These are phyloP conservation scores for Ilyonectria mors-panacis DNA, from an alignment of 2,329 filamentous ascomycete genomes.

Conservation along the genomic window DNA sequence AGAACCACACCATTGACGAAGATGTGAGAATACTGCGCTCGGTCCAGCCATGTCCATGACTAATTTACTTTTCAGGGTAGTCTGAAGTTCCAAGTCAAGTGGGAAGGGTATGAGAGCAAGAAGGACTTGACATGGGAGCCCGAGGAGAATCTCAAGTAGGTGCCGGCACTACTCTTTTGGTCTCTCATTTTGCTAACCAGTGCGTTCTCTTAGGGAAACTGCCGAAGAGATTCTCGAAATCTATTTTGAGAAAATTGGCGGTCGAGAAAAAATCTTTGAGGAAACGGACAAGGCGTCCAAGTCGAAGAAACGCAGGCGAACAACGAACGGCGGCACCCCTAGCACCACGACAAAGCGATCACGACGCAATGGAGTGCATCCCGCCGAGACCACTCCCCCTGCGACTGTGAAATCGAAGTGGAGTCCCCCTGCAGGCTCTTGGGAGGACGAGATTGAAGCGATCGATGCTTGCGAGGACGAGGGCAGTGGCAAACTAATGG, in stretches of 20 bases:
- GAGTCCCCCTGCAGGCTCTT: constrained; percentile 79
- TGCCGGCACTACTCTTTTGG: not conserved
- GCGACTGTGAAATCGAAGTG: constrained; percentile 63
- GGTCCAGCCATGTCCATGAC: not conserved
- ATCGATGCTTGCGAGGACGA: constrained; percentile 83
- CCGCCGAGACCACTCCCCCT: constrained; percentile 64
- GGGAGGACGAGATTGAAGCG: constrained; percentile 80
- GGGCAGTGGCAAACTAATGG: constrained; percentile 70
- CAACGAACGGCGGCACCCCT: constrained; percentile 55
- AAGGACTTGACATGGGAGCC: constrained; percentile 85
- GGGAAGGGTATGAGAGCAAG: constrained; percentile 82
- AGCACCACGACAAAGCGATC: constrained; percentile 60
- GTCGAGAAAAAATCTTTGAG: constrained; percentile 69
- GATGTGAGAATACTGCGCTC: constrained; percentile 58
- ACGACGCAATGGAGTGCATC: constrained; percentile 65
- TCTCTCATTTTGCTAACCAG: constrained; percentile 12
- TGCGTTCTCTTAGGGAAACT: constrained; percentile 61
- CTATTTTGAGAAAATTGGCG: constrained; percentile 76
- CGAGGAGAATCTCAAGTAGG: constrained; percentile 71
- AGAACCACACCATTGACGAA: constrained; percentile 73
- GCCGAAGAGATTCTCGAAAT: constrained; percentile 73
- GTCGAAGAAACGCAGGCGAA: constrained; percentile 72
- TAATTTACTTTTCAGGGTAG: constrained; percentile 56
- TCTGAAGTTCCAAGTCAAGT: constrained; percentile 80
- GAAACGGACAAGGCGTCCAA: constrained; percentile 65